Evolutionary conservation across 2,329 filamentous ascomycete species (phyloP).

Genomic region (Rutstroemia sp.): DNA sequence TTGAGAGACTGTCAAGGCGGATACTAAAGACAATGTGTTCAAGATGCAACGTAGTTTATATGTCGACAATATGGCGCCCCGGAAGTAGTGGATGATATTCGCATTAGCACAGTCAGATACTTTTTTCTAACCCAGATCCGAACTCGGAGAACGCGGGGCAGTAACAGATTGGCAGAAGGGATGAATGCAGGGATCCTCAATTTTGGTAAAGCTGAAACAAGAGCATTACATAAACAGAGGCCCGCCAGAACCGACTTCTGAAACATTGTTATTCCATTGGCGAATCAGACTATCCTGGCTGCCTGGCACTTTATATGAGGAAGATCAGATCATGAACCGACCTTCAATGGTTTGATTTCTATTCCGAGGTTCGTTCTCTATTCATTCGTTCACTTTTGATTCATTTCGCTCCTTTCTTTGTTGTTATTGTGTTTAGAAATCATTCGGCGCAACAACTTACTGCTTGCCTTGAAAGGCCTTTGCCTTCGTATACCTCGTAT

Average conservation of each 20-base stretch:
- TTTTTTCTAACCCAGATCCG: neutral
- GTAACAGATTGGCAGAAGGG: neutral
- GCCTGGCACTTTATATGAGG: neutral
- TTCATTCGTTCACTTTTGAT: neutral
- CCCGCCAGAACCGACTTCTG: neutral
- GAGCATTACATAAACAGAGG: neutral
- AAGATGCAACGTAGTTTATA: neutral
- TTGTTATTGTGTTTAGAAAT: neutral
- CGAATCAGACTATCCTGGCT: neutral
- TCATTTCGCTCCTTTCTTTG: neutral
- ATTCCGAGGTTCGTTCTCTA: neutral
- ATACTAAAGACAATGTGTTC: too few relatives aligned
- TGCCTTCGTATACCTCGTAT: too few relatives aligned
- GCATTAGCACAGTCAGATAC: neutral
- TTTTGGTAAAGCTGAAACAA: neutral
- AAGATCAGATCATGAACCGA: neutral
- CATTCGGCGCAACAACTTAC: too few relatives aligned
- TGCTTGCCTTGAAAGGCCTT: too few relatives aligned
- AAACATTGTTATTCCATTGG: neutral
- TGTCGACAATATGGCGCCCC: neutral
- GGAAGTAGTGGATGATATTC: neutral
- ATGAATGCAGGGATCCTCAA: conserved; percentile 1
- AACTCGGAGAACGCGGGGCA: conserved; percentile 8
- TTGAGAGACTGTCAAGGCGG: neutral
- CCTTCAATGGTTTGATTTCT: neutral